Evolutionary conservation across 768 basidiomycete genomes (phyloP), one percentile per base, ranked within the genome.

Genomic region (Russula griseocarnosa): DNA sequence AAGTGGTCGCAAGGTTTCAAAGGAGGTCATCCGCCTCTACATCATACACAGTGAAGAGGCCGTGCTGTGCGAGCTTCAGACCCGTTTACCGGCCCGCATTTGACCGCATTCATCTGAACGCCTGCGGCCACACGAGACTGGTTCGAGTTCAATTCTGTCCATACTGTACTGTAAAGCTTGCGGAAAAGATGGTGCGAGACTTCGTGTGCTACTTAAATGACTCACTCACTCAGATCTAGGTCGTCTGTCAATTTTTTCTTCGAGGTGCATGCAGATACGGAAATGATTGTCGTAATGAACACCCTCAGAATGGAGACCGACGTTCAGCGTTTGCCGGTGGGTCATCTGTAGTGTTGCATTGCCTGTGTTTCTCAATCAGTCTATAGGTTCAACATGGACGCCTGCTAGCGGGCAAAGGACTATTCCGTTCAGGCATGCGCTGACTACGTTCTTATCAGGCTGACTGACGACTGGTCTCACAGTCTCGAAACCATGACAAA

Each of bases 241-340:
- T 69, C 3, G 78, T 86, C 1, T 89, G 87, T 70, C 74, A 77
- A 54, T 89, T 75, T 71, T 87, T 79, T 68, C 69, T 85, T 53
- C 81, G 83, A 4, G 88, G 87, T 16, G 67, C 75, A 49, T 89
- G 87, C 74, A 82, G 76, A 67, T 90, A 84, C 66, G 88, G 88
- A 3, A 72, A 76, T 44, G 74, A 73, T 34, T 89, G 87, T 71
- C 79, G 81, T 64, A 83, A 86, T 66, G 84, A 86, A 64, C 87
- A 88, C 71, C 84, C 78, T 49, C 70, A 56, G 58, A 55, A 79
- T 58, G 63, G 60, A 66, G 69, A 66, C 70, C 73, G 54, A 66
- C 70, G 61, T 62, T 67, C 67, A 26, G 72, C 71, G 20, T 84
- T 83, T 70, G 78, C 79, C 50, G 78, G 84, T 85, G 65, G 66